phyloP scores from a whole-genome alignment of 768 basidiomycete genomes.

The Calocera viscosa region DNA sequence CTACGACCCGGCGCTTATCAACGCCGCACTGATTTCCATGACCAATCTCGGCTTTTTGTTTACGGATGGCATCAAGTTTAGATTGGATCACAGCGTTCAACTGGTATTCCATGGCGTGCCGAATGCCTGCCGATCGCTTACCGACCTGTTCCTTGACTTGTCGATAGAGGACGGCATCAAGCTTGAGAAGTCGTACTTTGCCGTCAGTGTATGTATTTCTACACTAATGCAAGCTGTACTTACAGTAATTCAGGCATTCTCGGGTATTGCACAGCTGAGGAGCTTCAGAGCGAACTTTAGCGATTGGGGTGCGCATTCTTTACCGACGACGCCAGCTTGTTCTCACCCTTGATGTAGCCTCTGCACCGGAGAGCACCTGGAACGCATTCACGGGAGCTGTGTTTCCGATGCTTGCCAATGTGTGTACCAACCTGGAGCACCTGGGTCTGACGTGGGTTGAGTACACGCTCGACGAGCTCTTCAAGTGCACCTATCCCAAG shows the following conservation, averaged over 20 bases:
- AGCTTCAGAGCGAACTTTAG: conserved; percentile 3
- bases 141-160: background rate
- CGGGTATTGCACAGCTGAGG: background rate
- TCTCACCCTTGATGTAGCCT: background rate
- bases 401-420: background rate
- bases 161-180: background rate
- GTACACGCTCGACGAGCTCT: conserved; percentile 1
- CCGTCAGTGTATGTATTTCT: background rate
- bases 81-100: background rate
- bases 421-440: background rate
- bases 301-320: background rate
- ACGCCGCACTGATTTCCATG: background rate
- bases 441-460: background rate
- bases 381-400: background rate
- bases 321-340: too few relatives aligned
- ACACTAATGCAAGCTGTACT: background rate
- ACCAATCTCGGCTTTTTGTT: background rate
- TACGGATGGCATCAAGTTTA: background rate
- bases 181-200: background rate
- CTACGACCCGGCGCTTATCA: background rate
- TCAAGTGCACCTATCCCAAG: background rate
- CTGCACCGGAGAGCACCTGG: background rate
- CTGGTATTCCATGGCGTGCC: background rate
- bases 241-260: background rate
- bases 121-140: background rate